Base-by-base conservation (phyloP, 148 eudicot genomes). In the Cornus controversa region DNA sequence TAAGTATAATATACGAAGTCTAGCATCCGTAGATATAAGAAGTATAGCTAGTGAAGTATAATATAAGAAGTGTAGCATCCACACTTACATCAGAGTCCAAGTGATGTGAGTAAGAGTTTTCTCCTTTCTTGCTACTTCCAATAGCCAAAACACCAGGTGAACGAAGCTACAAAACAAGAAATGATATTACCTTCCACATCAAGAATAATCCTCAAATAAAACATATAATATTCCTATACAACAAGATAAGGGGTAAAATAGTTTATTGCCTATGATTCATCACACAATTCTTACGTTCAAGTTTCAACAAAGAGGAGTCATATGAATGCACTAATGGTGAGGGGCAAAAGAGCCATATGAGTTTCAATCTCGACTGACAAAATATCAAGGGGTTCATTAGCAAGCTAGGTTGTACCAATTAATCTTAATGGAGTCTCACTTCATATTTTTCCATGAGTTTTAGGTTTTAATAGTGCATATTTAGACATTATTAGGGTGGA, bases 41-140 rank as follows among this genome's bases (percentile, higher is more conserved):
- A n/a, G n/a, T n/a, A n/a, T n/a, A n/a, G n/a, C n/a, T n/a, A n/a
- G n/a, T n/a, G n/a, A 26, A 11, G 2, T 37, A 25, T 73, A 22
- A 57, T 60, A 31, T 20, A 72, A n/a, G 66, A 13, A 73, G 73
- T 73, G 40, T 16, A 79, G 65, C 58, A 1, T 80, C 8, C 14
- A 78, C 25, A 81, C 96, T 86, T 85, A 96, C 99, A 88, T 96
- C 98, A 79, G 99, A 84, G 77, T 96, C 99, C 91, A 96, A 88
- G 92, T 93, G 99, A 87, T 96, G 99, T 37, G 99, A 96, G 75
- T 96, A 96, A 29, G 99, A 96, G 79, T 96, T 96, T 82, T 96
- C 99, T 71, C 97, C 98, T 88, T 96, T 96, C 92, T 76, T 89
- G 88, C 99, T 96, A 88, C 99, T 96, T 79, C 99, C 99, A 84